Evolutionary conservation across 1,139 yeast species (phyloP), one percentile per base, ranked within the genome.

Genomic region (Yamadazyma aaseri): DNA sequence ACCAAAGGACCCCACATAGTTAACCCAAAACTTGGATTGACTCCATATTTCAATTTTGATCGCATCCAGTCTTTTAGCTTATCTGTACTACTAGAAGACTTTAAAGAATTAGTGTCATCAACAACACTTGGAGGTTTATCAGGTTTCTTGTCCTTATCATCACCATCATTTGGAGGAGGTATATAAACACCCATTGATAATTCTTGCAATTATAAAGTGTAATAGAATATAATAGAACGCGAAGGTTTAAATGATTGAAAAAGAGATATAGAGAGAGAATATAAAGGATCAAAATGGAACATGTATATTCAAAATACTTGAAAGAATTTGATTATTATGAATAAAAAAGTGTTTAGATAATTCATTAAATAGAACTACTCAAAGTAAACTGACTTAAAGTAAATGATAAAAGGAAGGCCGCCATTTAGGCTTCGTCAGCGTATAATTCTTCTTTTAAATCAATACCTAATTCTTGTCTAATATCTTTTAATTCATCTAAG

Each of bases 391-490:
- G n/a, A 11, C 12, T 22, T 22, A 11, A 22, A 8, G 6, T 22
- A 8, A 25, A 25, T 22, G 25, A n/a, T 18, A 6, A 18, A 18
- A 18, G 8, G 6, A 18, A 7, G 6, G 6, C 21, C 6, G 8
- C 15, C 7, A 29, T 28, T 41, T 50, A 53, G 40, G 54, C 52
- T 25, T 56, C 50, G 24, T 56, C 63, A 45, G 67, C 62, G 47
- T 62, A 89, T 58, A 90, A 78, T 52, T 86, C 96, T 71, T 90
- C 97, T 74, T 86, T 87, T 62, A 90, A 81, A 53, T 94, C 95
- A 63, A 90, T 77, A 53, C 96, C 97, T 58, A 92, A 79, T 65
- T 89, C 96, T 65, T 84, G 76, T 73, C 97, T 86, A 51, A 87
- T 76, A 44, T 81, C 94, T 71, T 86, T 86, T 63, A 92, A 81